A percentile compares a stretch with the other conserved stretches of the same genome.
Evolutionary conservation across 257 asterid genomes (phyloP).

Genomic region (Solanum tarapatanum): DNA sequence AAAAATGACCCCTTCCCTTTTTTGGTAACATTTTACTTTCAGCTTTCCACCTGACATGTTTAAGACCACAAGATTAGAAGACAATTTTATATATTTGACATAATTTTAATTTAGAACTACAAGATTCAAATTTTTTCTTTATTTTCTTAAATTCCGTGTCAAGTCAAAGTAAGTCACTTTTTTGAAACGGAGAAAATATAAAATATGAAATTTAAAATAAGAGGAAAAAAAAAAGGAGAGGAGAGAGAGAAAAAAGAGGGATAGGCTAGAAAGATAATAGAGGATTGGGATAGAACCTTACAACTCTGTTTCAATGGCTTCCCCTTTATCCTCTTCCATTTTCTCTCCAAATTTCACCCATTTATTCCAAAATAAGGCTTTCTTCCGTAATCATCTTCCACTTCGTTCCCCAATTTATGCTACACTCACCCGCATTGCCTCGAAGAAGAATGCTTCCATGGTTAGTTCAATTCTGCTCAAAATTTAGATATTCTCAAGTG

Average conservation of each 20-base stretch:
- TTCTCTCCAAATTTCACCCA: constrained; percentile 6
- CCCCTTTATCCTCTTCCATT: constrained; percentile 32
- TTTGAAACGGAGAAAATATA: too few species aligned
- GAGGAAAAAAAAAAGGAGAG: neutral
- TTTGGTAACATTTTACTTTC: too few species aligned
- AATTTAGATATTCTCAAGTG: neutral
- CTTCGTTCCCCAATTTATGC: constrained; percentile 12
- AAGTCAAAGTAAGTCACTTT: too few species aligned
- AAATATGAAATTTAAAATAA: too few species aligned
- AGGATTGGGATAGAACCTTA: constrained; percentile 50
- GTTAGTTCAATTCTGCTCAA: constrained; percentile 21
- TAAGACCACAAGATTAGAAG: too few species aligned
- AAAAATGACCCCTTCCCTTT: too few species aligned
- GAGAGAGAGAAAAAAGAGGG: neutral
- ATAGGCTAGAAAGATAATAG: neutral
- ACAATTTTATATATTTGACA: too few species aligned
- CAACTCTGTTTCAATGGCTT: constrained; percentile 38
- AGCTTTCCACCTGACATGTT: too few species aligned
- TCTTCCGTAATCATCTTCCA: constrained; percentile 1
- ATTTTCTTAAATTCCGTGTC: too few species aligned
- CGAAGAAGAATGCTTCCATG: constrained; percentile 21
- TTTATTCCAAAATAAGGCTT: neutral
- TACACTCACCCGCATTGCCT: constrained; percentile 26
- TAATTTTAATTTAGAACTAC: too few species aligned
- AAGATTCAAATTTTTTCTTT: too few species aligned